Evolutionary conservation across 2,329 filamentous ascomycete genomes (phyloP).

Genomic region (Alternaria triticina): DNA sequence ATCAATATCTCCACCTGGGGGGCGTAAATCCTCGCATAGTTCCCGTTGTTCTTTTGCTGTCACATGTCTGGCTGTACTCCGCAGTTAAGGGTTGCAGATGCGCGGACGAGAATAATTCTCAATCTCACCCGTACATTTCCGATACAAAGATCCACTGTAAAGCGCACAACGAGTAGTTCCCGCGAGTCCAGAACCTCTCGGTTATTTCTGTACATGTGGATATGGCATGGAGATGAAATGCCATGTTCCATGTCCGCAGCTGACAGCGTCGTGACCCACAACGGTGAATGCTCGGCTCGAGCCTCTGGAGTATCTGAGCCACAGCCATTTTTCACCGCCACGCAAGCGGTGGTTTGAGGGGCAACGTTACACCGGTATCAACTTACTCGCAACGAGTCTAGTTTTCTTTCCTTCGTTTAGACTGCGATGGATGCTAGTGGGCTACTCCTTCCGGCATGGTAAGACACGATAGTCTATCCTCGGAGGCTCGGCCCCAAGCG

Average conservation of each 20-base stretch:
- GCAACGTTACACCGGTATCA: neutral
- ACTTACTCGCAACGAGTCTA: neutral
- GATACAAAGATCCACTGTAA: neutral
- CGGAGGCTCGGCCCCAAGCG: neutral
- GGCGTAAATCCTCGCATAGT: slow-evolving; percentile 3
- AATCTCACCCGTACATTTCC: slow-evolving; percentile 8
- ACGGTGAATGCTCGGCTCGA: neutral
- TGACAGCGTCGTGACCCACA: neutral
- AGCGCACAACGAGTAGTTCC: neutral
- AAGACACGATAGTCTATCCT: neutral
- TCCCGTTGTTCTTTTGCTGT: neutral
- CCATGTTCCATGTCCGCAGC: neutral
- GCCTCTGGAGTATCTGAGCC: neutral
- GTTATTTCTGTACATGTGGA: slow-evolving; percentile 2
- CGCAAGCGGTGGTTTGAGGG: neutral
- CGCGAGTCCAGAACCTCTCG: slow-evolving; percentile 5
- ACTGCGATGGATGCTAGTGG: neutral
- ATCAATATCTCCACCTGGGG: slow-evolving; percentile 2
- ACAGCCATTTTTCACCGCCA: slow-evolving; percentile 1
- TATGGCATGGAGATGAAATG: neutral
- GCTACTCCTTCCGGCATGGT: neutral
- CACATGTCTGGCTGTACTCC: slow-evolving; percentile 2
- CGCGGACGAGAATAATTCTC: slow-evolving; percentile 6
- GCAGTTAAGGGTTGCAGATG: neutral
- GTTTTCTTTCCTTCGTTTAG: neutral